Evolutionary conservation across 495 filamentous ascomycete genomes (phyloP).

Genomic region (Diplogelasinospora grovesii): DNA sequence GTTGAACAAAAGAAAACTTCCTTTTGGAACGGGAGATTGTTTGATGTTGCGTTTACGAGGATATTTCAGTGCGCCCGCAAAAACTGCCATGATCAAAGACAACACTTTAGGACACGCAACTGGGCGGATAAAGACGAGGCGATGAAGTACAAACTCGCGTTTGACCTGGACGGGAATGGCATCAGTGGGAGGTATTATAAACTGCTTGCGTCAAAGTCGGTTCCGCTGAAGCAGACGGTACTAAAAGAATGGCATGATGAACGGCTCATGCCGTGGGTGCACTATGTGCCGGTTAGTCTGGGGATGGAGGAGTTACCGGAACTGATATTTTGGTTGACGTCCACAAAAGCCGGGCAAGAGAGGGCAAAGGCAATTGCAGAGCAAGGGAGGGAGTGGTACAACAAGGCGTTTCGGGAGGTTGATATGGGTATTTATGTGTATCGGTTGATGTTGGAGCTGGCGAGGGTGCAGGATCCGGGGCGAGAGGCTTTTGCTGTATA

Average conservation of each 20-base stretch:
- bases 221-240: constrained; percentile 42
- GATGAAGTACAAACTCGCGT: constrained; percentile 25
- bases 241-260: constrained; percentile 54
- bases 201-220: constrained; percentile 36
- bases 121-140: constrained; percentile 15
- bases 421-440: too few species aligned
- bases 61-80: constrained; percentile 5
- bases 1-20: too few species aligned
- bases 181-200: constrained; percentile 46
- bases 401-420: too few species aligned
- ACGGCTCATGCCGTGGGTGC: constrained; percentile 45
- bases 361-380: too few species aligned
- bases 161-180: constrained; percentile 53
- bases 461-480: too few species aligned
- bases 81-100: neutral
- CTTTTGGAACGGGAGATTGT: too few species aligned
- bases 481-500: too few species aligned
- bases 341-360: constrained; percentile 21
- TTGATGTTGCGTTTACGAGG: constrained; percentile 4
- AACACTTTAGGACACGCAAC: constrained; percentile 16
- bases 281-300: constrained; percentile 19
- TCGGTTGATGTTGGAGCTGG: too few species aligned
- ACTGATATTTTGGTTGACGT: constrained; percentile 34
- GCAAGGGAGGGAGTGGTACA: too few species aligned
- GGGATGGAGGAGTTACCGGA: constrained; percentile 14